Conservation (phyloP, 176 grass and related monocot genomes). For the Hyparrhenia diplandra region DNA sequence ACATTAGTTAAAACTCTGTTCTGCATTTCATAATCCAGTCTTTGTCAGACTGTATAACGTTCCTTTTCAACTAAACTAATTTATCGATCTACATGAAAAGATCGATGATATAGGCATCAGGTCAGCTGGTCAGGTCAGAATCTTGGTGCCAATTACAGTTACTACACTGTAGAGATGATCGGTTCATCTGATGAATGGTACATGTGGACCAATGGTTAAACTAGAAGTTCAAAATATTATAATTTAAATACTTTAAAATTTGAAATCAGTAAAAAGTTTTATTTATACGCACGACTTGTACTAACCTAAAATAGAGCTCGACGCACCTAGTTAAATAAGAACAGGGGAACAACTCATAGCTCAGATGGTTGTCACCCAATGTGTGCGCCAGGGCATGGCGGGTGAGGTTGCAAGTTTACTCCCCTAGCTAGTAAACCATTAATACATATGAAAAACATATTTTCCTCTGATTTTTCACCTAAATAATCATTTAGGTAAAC, state of each 20-base stretch:
- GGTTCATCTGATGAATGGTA: background rate
- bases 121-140: conserved; percentile 1
- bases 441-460: background rate
- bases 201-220: background rate
- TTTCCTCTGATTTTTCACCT: background rate
- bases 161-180: background rate
- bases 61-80: background rate
- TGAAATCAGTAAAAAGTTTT: background rate
- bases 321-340: background rate
- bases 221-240: background rate
- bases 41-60: background rate
- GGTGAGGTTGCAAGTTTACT: too few relatives aligned
- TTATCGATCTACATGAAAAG: background rate
- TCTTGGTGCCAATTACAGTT: background rate
- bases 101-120: background rate
- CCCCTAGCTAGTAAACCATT: too few relatives aligned
- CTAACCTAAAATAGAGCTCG: background rate
- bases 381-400: too few relatives aligned
- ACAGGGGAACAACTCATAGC: background rate
- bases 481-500: background rate
- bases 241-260: background rate
- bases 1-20: background rate
- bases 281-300: background rate
- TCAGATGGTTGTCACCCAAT: background rate
- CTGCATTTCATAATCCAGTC: background rate